A percentile compares a stretch with the other conserved stretches of the same genome.
Evolutionary conservation across 345 rosid species (phyloP).

Genomic region (Citrus sinensis): DNA sequence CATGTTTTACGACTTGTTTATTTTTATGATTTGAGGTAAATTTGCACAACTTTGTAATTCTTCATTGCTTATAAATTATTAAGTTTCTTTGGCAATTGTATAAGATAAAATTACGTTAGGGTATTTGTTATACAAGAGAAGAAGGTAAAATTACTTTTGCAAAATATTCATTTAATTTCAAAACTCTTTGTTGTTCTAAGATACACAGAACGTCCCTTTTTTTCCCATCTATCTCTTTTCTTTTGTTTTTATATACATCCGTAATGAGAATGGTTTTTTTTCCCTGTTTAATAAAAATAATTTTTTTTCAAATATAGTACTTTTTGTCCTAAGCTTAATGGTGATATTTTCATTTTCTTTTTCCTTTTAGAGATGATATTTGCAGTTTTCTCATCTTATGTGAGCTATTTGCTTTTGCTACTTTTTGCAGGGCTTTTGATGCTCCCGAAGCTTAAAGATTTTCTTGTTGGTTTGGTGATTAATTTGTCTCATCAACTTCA

Average conservation of each 20-base stretch:
- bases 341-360: not conserved
- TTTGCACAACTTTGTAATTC: not conserved
- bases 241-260: too few relatives aligned
- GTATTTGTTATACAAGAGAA: not conserved
- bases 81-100: not conserved
- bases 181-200: too few relatives aligned
- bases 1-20: not conserved
- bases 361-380: not conserved
- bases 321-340: not conserved
- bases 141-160: too few relatives aligned
- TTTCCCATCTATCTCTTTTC: too few relatives aligned
- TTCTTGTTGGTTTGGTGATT: not conserved
- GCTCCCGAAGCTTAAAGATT: constrained; percentile 4
- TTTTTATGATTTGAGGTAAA: not conserved
- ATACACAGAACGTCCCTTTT: too few relatives aligned
- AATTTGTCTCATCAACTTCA: constrained; percentile 1
- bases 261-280: too few relatives aligned
- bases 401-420: not conserved
- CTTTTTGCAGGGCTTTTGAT: constrained; percentile 25
- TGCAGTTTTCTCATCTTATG: too few relatives aligned
- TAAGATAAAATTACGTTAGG: not conserved
- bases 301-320: not conserved
- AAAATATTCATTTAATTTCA: too few relatives aligned
- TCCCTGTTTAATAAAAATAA: too few relatives aligned
- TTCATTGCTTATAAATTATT: too few relatives aligned